Percentiles rank a stretch among this genome's conserved stretches.
These are phyloP conservation scores for Tuber aestivum DNA, from an alignment of 495 filamentous ascomycete species.

Conservation along the genomic window DNA sequence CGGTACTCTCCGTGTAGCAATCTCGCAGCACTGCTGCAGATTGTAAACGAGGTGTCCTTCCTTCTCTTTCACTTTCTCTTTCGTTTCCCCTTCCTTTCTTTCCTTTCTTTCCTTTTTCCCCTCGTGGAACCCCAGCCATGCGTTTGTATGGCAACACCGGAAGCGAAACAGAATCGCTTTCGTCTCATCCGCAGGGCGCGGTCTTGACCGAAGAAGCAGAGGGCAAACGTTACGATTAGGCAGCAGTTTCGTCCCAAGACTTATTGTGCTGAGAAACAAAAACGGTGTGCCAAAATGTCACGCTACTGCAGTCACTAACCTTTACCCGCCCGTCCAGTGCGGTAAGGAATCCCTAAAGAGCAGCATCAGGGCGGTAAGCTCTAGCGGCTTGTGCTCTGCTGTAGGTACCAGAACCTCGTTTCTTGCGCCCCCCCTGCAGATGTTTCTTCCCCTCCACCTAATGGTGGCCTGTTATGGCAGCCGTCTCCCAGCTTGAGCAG, in stretches of 20 bases:
- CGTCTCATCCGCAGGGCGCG: background rate
- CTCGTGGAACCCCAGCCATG: background rate
- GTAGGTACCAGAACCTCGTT: background rate
- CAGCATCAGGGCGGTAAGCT: background rate
- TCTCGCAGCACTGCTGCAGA: too few relatives aligned
- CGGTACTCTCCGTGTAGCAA: too few relatives aligned
- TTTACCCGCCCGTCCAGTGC: background rate
- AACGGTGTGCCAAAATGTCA: background rate
- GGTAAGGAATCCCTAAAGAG: background rate
- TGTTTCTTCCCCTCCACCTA: background rate
- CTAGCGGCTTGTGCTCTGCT: background rate
- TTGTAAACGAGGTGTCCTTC: background rate
- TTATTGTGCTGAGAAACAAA: background rate
- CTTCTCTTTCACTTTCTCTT: background rate
- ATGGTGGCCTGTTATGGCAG: background rate
- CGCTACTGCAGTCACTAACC: background rate
- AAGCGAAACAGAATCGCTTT: background rate
- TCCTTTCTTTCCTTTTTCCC: too few relatives aligned
- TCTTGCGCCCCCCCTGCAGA: background rate
- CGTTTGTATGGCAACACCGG: background rate
- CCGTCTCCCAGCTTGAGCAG: background rate
- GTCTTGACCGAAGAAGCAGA: background rate
- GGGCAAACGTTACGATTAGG: background rate
- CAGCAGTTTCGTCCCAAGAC: background rate
- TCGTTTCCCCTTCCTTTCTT: background rate